Conservation (phyloP, 169 alveolate species). For the Cryptosporidium canis region DNA sequence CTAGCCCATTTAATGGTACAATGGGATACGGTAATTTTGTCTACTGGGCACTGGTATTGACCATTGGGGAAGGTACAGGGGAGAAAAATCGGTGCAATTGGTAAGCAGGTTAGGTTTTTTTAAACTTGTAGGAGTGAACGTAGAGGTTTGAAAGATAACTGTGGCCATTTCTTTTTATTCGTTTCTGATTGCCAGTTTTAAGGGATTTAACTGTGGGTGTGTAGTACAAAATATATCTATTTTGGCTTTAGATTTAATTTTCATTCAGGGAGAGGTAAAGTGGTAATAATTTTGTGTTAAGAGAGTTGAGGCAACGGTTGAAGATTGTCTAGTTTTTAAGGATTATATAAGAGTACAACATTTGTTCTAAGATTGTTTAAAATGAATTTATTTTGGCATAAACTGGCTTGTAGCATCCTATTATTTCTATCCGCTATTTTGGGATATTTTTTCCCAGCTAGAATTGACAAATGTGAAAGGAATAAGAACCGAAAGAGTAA, state of each 20-base stretch:
- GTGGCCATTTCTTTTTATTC: no score
- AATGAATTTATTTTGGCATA: constrained; percentile 65
- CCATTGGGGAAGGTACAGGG: background rate
- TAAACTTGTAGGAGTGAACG: no score
- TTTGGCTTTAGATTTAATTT: no score
- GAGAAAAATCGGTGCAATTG: background rate
- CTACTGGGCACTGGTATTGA: background rate
- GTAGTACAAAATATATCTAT: no score
- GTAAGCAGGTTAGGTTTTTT: no score
- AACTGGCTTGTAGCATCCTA: constrained; percentile 27
- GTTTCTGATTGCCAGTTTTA: no score
- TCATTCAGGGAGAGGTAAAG: no score
- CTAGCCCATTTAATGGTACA: background rate
- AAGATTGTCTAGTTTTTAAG: background rate
- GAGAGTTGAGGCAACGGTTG: background rate
- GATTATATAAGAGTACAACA: background rate
- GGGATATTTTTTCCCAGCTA: constrained; percentile 48
- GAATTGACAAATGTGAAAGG: background rate
- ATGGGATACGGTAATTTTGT: background rate
- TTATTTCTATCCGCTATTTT: constrained; percentile 25
- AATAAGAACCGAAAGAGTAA: background rate
- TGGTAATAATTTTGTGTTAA: background rate
- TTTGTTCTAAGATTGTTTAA: background rate
- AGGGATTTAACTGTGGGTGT: no score
- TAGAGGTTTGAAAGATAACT: no score